phyloP scores from a whole-genome alignment of 2,329 filamentous ascomycete species.

The Drechslerella stenobrocha region DNA sequence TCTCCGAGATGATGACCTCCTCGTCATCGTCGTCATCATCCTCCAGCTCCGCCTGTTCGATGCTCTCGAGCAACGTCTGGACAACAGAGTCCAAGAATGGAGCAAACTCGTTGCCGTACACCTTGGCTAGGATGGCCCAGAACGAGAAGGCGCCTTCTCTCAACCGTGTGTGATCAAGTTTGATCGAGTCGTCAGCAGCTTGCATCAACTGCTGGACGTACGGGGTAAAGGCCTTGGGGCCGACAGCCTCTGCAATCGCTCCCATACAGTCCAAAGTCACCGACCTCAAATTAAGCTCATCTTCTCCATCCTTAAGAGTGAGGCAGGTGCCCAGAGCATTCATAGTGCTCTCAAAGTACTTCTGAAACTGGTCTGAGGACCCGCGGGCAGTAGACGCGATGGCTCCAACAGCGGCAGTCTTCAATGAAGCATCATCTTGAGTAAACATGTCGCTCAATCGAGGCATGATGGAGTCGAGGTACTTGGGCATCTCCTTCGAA shows the following conservation, averaged over 20 bases:
- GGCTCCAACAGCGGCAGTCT: conserved; percentile 83
- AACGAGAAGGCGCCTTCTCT: conserved; percentile 97
- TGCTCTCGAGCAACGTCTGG: conserved; percentile 77
- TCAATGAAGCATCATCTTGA: conserved; percentile 84
- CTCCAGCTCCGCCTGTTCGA: conserved; percentile 75
- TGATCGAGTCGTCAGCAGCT: conserved; percentile 85
- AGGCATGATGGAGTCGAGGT: conserved; percentile 79
- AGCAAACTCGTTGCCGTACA: conserved; percentile 82
- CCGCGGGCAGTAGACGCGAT: conserved; percentile 88
- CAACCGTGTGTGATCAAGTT: conserved; percentile 84
- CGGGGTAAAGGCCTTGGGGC: conserved; percentile 80
- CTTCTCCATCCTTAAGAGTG: conserved; percentile 81
- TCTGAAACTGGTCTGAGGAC: conserved; percentile 77
- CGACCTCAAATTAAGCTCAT: conserved; percentile 85
- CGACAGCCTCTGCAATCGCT: conserved; percentile 86
- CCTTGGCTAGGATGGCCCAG: conserved; percentile 91
- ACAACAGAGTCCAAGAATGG: conserved; percentile 78
- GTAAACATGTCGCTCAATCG: conserved; percentile 81
- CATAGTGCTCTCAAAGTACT: conserved; percentile 93
- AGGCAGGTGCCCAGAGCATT: conserved; percentile 81
- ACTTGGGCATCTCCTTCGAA: conserved; percentile 75
- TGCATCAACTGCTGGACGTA: conserved; percentile 90
- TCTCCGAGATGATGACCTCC: conserved; percentile 62
- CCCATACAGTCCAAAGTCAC: conserved; percentile 91
- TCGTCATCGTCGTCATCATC: conserved; percentile 68